A percentile compares a stretch with the other conserved stretches of the same genome.
phyloP scores from a whole-genome alignment of 306 rosid species.

The Herpetospermum pedunculosum region DNA sequence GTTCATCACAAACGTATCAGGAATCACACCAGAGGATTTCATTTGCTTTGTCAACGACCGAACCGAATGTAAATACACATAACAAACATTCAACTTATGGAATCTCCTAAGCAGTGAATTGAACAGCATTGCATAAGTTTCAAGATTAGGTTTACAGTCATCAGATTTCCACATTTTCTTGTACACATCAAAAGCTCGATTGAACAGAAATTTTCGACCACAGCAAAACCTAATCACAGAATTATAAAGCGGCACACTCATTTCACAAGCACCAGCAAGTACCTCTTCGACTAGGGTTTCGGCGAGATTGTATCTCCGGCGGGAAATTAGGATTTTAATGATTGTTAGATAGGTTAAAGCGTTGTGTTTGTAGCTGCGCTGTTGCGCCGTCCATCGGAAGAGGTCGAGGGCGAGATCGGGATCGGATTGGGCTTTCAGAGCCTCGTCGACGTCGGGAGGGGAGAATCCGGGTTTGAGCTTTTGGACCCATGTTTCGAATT shows the following conservation, averaged over 20 bases:
- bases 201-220: slow-evolving; percentile 43
- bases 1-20: slow-evolving; percentile 67
- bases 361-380: slow-evolving; percentile 66
- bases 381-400: slow-evolving; percentile 92
- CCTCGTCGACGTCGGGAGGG: slow-evolving; percentile 44
- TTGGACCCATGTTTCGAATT: slow-evolving; percentile 77
- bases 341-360: slow-evolving; percentile 47
- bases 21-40: slow-evolving; percentile 76
- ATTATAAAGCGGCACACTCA: slow-evolving; percentile 55
- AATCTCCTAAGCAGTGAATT: slow-evolving; percentile 64
- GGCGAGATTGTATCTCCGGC: slow-evolving; percentile 42
- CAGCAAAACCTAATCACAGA: slow-evolving; percentile 63
- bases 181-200: slow-evolving; percentile 64
- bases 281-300: slow-evolving; percentile 84
- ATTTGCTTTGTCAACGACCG: slow-evolving; percentile 60
- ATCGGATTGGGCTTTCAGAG: slow-evolving; percentile 60
- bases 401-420: slow-evolving; percentile 88
- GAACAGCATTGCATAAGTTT: slow-evolving; percentile 52
- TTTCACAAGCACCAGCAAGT: slow-evolving; percentile 72
- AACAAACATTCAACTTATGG: slow-evolving; percentile 48
- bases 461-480: slow-evolving; percentile 76
- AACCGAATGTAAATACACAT: slow-evolving; percentile 58
- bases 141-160: slow-evolving; percentile 56
- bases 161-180: slow-evolving; percentile 58
- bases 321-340: slow-evolving; percentile 40